These are phyloP conservation scores for Penicillium lividum DNA, from an alignment of 495 filamentous ascomycete genomes.

Conservation along the genomic window DNA sequence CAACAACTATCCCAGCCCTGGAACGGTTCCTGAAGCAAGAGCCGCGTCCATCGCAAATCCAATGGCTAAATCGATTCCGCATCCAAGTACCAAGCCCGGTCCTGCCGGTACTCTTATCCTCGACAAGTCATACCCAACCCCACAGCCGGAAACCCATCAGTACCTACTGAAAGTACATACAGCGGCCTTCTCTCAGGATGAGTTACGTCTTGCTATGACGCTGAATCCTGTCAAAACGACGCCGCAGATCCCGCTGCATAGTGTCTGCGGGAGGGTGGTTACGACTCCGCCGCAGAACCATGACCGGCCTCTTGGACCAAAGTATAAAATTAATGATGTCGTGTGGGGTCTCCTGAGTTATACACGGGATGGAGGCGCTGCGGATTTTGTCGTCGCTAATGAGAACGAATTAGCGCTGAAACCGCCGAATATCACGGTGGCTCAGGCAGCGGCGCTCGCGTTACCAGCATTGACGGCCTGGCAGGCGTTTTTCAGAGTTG, in stretches of 20 bases:
- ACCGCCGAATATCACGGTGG: slow-evolving; percentile 47
- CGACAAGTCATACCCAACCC: slow-evolving; percentile 40
- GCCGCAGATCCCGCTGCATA: slow-evolving; percentile 56
- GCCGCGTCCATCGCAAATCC: slow-evolving; percentile 12
- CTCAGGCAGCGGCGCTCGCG: slow-evolving; percentile 54
- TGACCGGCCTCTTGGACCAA: slow-evolving; percentile 29
- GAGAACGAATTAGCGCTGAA: slow-evolving; percentile 52
- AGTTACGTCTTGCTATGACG: slow-evolving; percentile 47
- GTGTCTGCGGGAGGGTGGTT: slow-evolving; percentile 56
- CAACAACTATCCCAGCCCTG: not conserved
- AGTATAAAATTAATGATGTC: slow-evolving; percentile 51
- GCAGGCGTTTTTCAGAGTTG: slow-evolving; percentile 60
- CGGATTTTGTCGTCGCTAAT: slow-evolving; percentile 51
- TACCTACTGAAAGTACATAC: slow-evolving; percentile 62
- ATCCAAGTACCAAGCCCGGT: not conserved
- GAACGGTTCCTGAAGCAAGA: slow-evolving; percentile 4
- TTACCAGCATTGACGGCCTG: slow-evolving; percentile 56
- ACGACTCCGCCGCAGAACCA: slow-evolving; percentile 47
- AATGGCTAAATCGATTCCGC: slow-evolving; percentile 13
- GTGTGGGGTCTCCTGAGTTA: slow-evolving; percentile 54
- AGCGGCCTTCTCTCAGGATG: slow-evolving; percentile 57
- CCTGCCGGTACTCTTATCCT: slow-evolving; percentile 31
- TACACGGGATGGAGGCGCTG: slow-evolving; percentile 51
- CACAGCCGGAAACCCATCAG: slow-evolving; percentile 42
- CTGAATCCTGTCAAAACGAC: slow-evolving; percentile 43